Evolutionary conservation across 208 protist species (phyloP), one percentile per base, ranked within the genome.

Genomic region (Trypanosoma vivax): DNA sequence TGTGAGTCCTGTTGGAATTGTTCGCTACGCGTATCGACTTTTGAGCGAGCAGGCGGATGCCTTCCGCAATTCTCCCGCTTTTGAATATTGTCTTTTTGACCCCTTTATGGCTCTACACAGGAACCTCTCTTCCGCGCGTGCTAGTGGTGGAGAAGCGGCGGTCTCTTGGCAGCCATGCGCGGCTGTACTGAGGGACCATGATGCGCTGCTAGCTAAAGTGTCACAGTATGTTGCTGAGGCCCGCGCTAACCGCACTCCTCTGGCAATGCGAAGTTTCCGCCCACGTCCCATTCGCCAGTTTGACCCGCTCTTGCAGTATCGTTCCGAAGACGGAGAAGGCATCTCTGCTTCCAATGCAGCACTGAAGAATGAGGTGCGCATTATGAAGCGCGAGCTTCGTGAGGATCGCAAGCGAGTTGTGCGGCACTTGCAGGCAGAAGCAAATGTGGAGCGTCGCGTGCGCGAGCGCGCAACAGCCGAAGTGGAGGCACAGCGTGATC

Each of bases 381-480:
- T 62, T 41, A 66, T 88, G 55, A 81, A 81, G 70, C 72, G 70
- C 45, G 79, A 79, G 42, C 63, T 89, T 25, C 85, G 85, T 29
- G 85, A 92, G 65, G 81, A 89, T 58, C 78, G 77, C 67, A 92
- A 89, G 69, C 80, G 85, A 3, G 67, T 89, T 27, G 72, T 92
- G 56, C 85, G 85, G 21, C 80, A 89, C 35, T 40, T 92, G 31
- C 75, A 71, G 46, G 85, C 85, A 5, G 80, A 89, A 73, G 80
- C 85, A 16, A 77, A 76, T 23, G 85, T 92, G 40, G 60, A 73
- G 52, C 80, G 85, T n/a, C 77, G 85, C 7, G 65, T 70, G 16
- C 61, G 71, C 28, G 85, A 92, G 64, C 70, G 72, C 53, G 78
- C 69, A 41, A 23, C 52, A 28, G 52, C 50, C 18, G 57, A 63